Evolutionary conservation across 305 asterid species (phyloP), one percentile per base, ranked within the genome.

Genomic region (Solanum hybrid): DNA sequence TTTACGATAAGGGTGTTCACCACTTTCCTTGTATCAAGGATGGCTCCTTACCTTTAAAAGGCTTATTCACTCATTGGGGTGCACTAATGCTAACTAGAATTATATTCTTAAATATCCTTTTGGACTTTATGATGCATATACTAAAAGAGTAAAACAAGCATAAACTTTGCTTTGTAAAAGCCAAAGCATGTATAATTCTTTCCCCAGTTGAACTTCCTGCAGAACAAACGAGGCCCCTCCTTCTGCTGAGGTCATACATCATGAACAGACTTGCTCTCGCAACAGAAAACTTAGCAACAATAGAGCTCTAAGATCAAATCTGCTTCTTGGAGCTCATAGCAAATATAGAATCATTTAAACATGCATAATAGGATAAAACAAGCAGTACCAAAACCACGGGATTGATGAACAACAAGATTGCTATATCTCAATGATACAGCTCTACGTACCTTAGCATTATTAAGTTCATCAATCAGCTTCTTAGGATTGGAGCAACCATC

Each of bases 401-500:
- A 84, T 26, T 76, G 40, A 86, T 66, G 80, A 80, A 31, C 37
- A 4, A 78, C 85, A 56, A 51, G 37, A 19, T 26, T 45, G 14
- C 36, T 24, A 79, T 56, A 87, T 71, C 75, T 82, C 51, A 73
- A 88, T 34, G 45, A 26, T 27, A 88, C 71, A 77, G 36, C 60
- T 87, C 71, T 22, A 92, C 95, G 89, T 89, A 96, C 98, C 98
- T 96, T 96, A 75, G 95, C 91, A 88, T 94, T 91, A 93, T 92
- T 94, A 90, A 97, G 94, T 88, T 91, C 93, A 90, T 94, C 92
- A 87, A 96, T 93, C 89, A 97, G 96, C 92, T 89, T 96, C 93
- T 91, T 94, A 77, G 98, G 97, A 93, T 96, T 93, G 81, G 94
- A 92, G 92, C 94, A 94, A 27, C 97, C 98, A 91, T 94, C 96